phyloP scores from a whole-genome alignment of 495 filamentous ascomycete species.

The Cryomyces minteri region DNA sequence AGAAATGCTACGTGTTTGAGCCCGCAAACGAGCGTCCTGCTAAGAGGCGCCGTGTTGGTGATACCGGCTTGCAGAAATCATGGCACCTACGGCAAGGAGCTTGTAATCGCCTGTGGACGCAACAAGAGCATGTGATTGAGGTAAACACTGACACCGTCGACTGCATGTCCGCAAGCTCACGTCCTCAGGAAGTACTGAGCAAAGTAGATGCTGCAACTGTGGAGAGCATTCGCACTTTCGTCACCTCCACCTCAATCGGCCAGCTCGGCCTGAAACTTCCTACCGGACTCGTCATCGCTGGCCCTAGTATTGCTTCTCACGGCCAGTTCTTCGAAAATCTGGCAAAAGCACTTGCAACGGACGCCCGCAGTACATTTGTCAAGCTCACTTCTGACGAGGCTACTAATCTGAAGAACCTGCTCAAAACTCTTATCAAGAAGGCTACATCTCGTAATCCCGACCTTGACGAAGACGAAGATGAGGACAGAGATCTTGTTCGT shows the following conservation, averaged over 20 bases:
- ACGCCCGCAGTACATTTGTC: conserved; percentile 35
- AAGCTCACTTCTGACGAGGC: conserved; percentile 59
- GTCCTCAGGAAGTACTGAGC: conserved; percentile 34
- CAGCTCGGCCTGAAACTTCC: conserved; percentile 34
- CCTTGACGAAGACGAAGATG: conserved; percentile 31
- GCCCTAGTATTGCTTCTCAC: conserved; percentile 72
- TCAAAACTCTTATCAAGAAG: conserved; percentile 71
- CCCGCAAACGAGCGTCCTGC: conserved; percentile 8
- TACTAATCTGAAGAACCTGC: conserved; percentile 58
- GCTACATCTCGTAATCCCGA: conserved; percentile 35
- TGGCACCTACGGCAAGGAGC: conserved; percentile 34
- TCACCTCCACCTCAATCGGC: conserved; percentile 25
- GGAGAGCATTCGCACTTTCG: conserved; percentile 45
- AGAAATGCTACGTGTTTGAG: conserved; percentile 19
- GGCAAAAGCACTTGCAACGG: conserved; percentile 29
- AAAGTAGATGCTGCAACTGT: conserved; percentile 43
- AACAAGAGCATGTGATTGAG: conserved; percentile 49
- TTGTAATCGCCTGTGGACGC: conserved; percentile 49
- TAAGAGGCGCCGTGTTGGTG: conserved; percentile 13
- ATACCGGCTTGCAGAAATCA: conserved; percentile 6
- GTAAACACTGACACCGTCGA: conserved; percentile 21
- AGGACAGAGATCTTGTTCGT: conserved; percentile 26
- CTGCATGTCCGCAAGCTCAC: conserved; percentile 5
- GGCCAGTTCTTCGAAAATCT: conserved; percentile 53
- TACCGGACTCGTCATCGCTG: conserved; percentile 64